Conservation (phyloP, 2,329 filamentous ascomycete species). For the Thelonectria discophora region DNA sequence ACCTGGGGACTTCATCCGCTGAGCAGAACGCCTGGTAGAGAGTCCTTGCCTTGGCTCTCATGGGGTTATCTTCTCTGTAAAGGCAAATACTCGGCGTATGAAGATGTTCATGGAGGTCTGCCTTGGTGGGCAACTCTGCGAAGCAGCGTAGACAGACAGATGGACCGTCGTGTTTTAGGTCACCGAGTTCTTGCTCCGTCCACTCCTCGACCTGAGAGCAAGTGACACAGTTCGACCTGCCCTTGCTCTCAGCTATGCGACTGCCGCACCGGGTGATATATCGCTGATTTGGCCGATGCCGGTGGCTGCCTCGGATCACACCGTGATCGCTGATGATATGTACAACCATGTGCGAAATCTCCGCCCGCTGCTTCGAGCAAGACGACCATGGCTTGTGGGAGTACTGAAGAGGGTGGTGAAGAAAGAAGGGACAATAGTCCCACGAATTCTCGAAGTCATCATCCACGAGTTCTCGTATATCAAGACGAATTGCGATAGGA, state of each 20-base stretch:
- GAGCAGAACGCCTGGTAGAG: constrained; percentile 21
- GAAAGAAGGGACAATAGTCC: constrained; percentile 6
- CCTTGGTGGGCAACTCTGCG: constrained; percentile 23
- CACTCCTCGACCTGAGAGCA: constrained; percentile 29
- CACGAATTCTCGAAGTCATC: constrained; percentile 4
- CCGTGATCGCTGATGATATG: constrained; percentile 34
- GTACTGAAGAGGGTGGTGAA: constrained; percentile 1
- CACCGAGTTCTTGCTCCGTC: constrained; percentile 16
- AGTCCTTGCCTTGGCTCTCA: constrained; percentile 19
- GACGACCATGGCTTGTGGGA: not conserved
- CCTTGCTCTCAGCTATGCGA: constrained; percentile 20
- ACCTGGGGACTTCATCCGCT: not conserved
- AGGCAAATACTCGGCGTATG: constrained; percentile 19
- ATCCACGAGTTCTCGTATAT: not conserved
- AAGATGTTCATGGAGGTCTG: constrained; percentile 27
- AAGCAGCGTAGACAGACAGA: constrained; percentile 34
- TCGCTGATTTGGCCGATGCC: constrained; percentile 20
- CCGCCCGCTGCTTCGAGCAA: constrained; percentile 6
- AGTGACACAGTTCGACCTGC: constrained; percentile 25
- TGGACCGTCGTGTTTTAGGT: constrained; percentile 22
- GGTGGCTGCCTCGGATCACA: constrained; percentile 30
- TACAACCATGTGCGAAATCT: constrained; percentile 34
- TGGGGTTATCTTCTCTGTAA: not conserved
- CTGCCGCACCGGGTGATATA: constrained; percentile 28
- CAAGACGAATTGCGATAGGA: too few relatives aligned